A percentile compares a stretch with the other conserved stretches of the same genome.
phyloP scores from a whole-genome alignment of 164 flowering plant species.

The Euptelea pleiosperma region DNA sequence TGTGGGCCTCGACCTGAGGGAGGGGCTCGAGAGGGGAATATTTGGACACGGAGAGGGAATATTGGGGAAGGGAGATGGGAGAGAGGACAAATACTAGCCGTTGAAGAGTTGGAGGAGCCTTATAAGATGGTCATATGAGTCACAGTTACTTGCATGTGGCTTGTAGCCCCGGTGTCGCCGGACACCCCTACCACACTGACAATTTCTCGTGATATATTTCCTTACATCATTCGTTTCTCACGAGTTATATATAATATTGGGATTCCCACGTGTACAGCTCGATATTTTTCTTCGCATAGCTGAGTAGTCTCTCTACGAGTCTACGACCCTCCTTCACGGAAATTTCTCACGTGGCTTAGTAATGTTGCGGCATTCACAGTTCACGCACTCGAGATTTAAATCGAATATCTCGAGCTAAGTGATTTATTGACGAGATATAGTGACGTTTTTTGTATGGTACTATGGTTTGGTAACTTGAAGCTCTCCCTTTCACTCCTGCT shows the following conservation, averaged over 20 bases:
- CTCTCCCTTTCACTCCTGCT: no score
- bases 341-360: no score
- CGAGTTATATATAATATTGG: no score
- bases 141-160: slow-evolving; percentile 12
- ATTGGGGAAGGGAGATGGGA: slow-evolving; percentile 26
- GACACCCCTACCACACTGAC: slow-evolving; percentile 15
- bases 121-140: not conserved
- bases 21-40: slow-evolving; percentile 43
- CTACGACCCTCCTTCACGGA: no score
- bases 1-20: slow-evolving; percentile 25
- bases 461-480: no score
- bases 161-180: slow-evolving; percentile 25
- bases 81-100: slow-evolving; percentile 42
- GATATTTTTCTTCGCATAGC: no score
- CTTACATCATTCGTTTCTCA: not conserved
- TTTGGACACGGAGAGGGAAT: slow-evolving; percentile 67
- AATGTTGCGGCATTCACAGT: no score
- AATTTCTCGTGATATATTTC: slow-evolving; percentile 1
- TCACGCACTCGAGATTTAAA: no score
- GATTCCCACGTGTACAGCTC: not conserved
- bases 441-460: no score
- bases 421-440: no score
- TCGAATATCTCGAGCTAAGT: no score
- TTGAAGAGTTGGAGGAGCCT: slow-evolving; percentile 18
- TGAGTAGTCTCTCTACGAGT: no score